Evolutionary conservation across 73 alveolate genomes (phyloP).

Genomic region (Stentor coeruleus): DNA sequence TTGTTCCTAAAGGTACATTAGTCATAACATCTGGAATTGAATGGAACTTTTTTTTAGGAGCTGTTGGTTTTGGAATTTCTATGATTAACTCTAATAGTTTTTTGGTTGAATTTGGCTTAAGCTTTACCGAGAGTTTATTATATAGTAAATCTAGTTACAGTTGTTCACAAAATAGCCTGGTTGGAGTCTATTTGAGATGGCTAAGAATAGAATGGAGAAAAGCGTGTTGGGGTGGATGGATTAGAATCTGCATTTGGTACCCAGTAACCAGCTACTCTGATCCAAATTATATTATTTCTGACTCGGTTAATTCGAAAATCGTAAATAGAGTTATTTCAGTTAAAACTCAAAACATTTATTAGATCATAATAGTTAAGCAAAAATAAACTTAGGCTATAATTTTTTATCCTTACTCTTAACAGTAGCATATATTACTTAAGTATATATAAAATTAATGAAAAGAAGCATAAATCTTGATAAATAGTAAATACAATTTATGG

Average conservation of each 20-base stretch:
- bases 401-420: too few relatives aligned
- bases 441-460: too few relatives aligned
- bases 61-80: background rate
- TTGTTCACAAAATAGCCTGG: background rate
- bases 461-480: too few relatives aligned
- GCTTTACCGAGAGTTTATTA: too few relatives aligned
- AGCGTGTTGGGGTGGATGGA: background rate
- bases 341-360: too few relatives aligned
- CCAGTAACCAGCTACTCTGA: background rate
- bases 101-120: background rate
- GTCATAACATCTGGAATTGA: background rate
- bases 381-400: too few relatives aligned
- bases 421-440: too few relatives aligned
- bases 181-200: background rate
- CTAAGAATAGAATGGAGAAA: background rate
- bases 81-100: background rate
- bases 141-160: too few relatives aligned
- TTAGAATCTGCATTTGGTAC: background rate
- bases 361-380: too few relatives aligned
- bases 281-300: background rate
- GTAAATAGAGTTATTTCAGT: too few relatives aligned
- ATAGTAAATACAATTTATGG: too few relatives aligned
- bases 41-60: background rate
- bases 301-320: too few relatives aligned
- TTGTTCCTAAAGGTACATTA: background rate